Evolutionary conservation across 352 stramenopile species (phyloP), one percentile per base, ranked within the genome.

Genomic region (Phytophthora aleatoria): DNA sequence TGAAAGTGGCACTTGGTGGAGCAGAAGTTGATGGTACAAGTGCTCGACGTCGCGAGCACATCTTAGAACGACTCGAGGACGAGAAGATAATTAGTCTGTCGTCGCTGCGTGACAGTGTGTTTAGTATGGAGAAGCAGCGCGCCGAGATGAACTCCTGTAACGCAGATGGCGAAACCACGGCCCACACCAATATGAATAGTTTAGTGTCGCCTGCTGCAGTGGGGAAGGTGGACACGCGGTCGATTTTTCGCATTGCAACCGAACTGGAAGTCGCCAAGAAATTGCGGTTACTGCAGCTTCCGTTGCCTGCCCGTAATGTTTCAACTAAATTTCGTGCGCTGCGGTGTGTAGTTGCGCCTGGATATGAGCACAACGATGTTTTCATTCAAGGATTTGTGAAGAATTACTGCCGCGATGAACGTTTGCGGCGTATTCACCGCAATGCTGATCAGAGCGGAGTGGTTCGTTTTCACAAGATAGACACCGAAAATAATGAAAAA

Each of bases 71-170:
- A 15, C 74, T 94, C 6, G 59, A 66, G 35, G 51, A 73, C 2
- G 85, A 94, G 50, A 90, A 91, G 50, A 87, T 92, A 42, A 92
- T 94, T 48, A 91, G 81, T 60, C 12, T 94, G 11, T 91, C 81
- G 10, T 94, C 85, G 0, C 16, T 94, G 7, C 78, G 84, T 38
- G 79, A 81, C n/a, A 94, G 85, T 44, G 77, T 94, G 20, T 92
- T 91, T 58, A 67, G 59, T 24, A 91, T 94, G 82, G 85, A 94
- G 54, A 74, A 68, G 26, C 57, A 71, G 12, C 61, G 55, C 31
- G 66, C 69, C 2, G 57, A 81, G 33, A 61, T 61, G 31, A 69
- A 27, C 36, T 50, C 20, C 5, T 33, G 36, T 10, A 61, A 41
- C 27, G 33, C 48, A 50, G 42, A 48, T 50, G 45, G 35, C 70